These are phyloP conservation scores for Candida montana DNA, from an alignment of 805 yeast genomes.

Conservation along the genomic window DNA sequence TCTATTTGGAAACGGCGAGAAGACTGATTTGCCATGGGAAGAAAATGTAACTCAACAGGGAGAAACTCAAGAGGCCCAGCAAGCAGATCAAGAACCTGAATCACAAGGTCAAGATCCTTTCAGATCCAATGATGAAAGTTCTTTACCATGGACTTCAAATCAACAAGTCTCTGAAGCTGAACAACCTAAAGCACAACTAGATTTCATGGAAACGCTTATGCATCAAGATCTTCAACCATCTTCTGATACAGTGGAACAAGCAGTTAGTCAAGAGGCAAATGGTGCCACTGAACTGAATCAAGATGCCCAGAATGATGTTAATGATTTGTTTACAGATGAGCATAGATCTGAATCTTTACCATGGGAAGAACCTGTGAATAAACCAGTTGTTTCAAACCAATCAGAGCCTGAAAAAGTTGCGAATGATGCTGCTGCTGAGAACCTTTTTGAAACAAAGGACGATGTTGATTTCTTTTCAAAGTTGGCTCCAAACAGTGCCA, in stretches of 20 bases:
- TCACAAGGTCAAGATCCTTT: too few relatives aligned
- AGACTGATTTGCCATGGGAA: background rate
- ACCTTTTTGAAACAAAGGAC: background rate
- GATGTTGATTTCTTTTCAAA: background rate
- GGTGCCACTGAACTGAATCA: background rate
- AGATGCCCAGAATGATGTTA: background rate
- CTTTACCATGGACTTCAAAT: constrained; percentile 1
- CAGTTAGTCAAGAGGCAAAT: background rate
- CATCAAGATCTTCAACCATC: background rate
- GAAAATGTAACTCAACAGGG: too few relatives aligned
- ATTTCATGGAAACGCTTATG: background rate
- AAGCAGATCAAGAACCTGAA: background rate
- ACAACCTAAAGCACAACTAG: background rate
- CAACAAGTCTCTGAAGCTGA: background rate
- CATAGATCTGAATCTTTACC: constrained; percentile 1
- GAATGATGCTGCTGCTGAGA: background rate
- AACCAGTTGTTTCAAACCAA: background rate
- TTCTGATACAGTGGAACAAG: background rate
- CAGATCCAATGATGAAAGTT: background rate
- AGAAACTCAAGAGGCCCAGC: background rate
- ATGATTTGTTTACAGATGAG: constrained; percentile 1
- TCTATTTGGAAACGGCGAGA: background rate
- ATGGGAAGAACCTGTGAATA: background rate
- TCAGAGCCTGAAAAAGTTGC: background rate
- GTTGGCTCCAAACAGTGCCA: background rate